A percentile compares a stretch with the other conserved stretches of the same genome.
Conservation (phyloP, 768 basidiomycete genomes). For the Termitomyces sp. region DNA sequence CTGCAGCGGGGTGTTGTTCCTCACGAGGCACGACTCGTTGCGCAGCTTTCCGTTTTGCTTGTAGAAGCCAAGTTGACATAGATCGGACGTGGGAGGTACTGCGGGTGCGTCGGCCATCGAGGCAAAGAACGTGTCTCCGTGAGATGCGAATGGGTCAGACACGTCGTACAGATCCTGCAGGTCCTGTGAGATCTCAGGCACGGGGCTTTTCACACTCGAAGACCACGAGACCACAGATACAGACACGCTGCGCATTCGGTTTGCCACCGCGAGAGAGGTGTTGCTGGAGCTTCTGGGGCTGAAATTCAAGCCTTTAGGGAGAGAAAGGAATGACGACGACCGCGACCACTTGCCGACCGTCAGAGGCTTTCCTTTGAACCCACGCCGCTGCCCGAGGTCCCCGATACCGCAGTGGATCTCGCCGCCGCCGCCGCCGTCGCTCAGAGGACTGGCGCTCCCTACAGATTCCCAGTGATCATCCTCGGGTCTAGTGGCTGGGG, state of each 20-base stretch:
- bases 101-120: background rate
- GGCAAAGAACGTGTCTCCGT: constrained; percentile 13
- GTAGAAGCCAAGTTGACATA: constrained; percentile 12
- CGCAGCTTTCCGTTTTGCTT: background rate
- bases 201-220: constrained; percentile 3
- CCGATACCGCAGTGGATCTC: constrained; percentile 12
- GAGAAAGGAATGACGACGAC: constrained; percentile 16
- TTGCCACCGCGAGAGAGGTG: constrained; percentile 13
- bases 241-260: constrained; percentile 18
- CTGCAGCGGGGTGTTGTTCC: constrained; percentile 3
- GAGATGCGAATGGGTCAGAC: constrained; percentile 15
- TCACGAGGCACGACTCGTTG: constrained; percentile 2
- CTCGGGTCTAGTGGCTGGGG: background rate
- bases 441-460: background rate
- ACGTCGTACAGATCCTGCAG: constrained; percentile 15
- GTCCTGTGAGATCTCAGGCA: constrained; percentile 11
- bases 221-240: constrained; percentile 10
- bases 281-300: constrained; percentile 15
- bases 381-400: constrained; percentile 23
- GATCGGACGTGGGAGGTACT: constrained; percentile 2
- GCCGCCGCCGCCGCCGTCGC: background rate
- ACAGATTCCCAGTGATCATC: background rate
- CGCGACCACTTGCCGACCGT: constrained; percentile 7
- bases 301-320: constrained; percentile 9
- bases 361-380: constrained; percentile 24